Conservation (phyloP, 306 rosid species). For the Dalbergia cultrata region DNA sequence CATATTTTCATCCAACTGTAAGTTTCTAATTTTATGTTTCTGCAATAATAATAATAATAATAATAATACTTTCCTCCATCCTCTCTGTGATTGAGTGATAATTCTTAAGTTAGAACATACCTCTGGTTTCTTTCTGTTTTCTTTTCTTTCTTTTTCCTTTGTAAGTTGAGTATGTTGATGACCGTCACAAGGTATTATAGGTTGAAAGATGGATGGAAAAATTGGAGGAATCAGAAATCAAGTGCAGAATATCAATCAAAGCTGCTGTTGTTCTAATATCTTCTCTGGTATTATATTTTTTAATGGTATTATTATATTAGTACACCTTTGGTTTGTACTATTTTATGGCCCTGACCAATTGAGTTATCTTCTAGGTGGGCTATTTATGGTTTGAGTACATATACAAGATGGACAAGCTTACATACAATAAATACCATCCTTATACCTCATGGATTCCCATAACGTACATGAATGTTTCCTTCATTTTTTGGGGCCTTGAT, state of each 20-base stretch:
- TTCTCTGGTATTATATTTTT: conserved; percentile 59
- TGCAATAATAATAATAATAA: conserved; percentile 22
- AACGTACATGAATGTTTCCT: conserved; percentile 69
- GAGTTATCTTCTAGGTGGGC: conserved; percentile 67
- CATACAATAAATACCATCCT: conserved; percentile 94
- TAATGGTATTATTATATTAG: conserved; percentile 10
- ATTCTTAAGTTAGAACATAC: conserved; percentile 26
- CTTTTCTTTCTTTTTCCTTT: conserved; percentile 25
- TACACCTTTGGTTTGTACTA: conserved; percentile 31
- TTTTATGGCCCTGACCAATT: conserved; percentile 40
- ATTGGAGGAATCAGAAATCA: conserved; percentile 86
- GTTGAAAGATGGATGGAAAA: conserved; percentile 97
- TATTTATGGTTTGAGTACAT: conserved; percentile 88
- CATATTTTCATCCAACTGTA: conserved; percentile 95
- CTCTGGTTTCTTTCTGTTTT: background rate
- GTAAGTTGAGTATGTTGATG: conserved; percentile 35
- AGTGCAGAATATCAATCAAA: conserved; percentile 82
- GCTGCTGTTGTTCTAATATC: conserved; percentile 65
- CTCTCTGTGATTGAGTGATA: conserved; percentile 31
- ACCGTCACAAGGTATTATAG: conserved; percentile 55
- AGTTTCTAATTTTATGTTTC: conserved; percentile 49
- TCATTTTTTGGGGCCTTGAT: conserved; percentile 30
- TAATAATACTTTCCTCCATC: conserved; percentile 14
- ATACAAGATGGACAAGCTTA: conserved; percentile 88
- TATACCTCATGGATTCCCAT: conserved; percentile 99